phyloP scores from a whole-genome alignment of 257 asterid species.

The Solanum chiquidenum region DNA sequence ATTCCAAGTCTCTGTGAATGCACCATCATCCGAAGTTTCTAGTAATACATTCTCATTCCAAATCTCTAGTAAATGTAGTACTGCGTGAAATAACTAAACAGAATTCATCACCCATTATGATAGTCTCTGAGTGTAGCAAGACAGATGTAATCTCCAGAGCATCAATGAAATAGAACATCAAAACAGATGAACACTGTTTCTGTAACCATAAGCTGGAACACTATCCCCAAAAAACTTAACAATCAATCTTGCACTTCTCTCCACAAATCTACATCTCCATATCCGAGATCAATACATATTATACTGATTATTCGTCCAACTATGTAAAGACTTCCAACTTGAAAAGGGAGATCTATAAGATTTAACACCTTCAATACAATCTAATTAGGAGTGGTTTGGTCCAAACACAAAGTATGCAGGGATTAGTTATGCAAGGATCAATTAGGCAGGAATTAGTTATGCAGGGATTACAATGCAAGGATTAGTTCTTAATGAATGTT shows the following conservation, averaged over 20 bases:
- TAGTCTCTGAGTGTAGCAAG: neutral
- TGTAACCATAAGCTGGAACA: neutral
- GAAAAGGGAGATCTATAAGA: neutral
- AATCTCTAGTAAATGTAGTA: neutral
- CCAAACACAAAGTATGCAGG: neutral
- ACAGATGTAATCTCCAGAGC: neutral
- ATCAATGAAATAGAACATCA: neutral
- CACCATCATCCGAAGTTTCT: neutral
- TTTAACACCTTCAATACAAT: neutral
- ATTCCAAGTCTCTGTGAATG: neutral
- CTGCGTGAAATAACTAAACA: neutral
- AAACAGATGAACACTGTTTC: neutral
- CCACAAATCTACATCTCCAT: neutral
- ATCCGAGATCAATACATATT: neutral
- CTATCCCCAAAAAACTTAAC: neutral
- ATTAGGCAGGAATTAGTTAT: neutral
- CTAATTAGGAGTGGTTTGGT: neutral
- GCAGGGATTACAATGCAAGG: neutral
- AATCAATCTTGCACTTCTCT: neutral
- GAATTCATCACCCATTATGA: neutral
- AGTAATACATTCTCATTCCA: neutral
- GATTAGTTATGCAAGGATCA: neutral
- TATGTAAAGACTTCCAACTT: neutral
- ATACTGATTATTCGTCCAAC: neutral
- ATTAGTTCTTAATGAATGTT: neutral